phyloP scores from a whole-genome alignment of 2,329 filamentous ascomycete genomes.

The Iodosphaeria phyllophila region DNA sequence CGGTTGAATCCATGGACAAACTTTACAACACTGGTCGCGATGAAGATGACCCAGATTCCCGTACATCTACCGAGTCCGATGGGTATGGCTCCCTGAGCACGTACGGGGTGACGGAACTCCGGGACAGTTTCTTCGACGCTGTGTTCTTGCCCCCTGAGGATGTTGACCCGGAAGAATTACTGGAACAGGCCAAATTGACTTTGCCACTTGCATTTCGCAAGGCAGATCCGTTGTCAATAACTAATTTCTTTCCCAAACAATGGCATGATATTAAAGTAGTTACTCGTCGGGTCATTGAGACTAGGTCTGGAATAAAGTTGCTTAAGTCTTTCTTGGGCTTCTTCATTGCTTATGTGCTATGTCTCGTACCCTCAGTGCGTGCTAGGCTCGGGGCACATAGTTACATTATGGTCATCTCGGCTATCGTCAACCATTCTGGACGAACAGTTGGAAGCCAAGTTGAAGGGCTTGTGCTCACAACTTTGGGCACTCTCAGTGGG shows the following conservation, averaged over 20 bases:
- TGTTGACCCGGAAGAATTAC: constrained; percentile 18
- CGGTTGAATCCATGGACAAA: constrained; percentile 11
- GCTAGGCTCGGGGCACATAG: constrained; percentile 32
- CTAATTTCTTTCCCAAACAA: constrained; percentile 27
- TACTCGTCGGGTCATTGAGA: constrained; percentile 21
- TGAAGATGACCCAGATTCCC: constrained; percentile 3
- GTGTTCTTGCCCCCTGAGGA: constrained; percentile 24
- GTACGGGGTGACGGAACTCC: constrained; percentile 22
- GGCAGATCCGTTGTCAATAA: constrained; percentile 24
- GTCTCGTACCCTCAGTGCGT: constrained; percentile 28
- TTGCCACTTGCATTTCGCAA: constrained; percentile 27
- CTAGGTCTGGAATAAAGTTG: constrained; percentile 29
- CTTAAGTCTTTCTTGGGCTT: constrained; percentile 36
- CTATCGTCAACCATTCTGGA: constrained; percentile 38
- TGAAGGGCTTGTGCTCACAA: constrained; percentile 33
- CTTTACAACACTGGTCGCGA: constrained; percentile 11
- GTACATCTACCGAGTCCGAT: constrained; percentile 5
- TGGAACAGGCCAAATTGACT: constrained; percentile 21
- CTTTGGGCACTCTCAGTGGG: constrained; percentile 31
- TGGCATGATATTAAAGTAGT: constrained; percentile 23
- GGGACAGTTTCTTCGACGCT: constrained; percentile 29
- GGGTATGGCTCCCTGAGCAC: constrained; percentile 16
- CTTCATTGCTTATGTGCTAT: constrained; percentile 34
- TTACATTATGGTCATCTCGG: constrained; percentile 36
- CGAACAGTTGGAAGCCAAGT: constrained; percentile 36